Percentiles rank a stretch among this genome's conserved stretches.
phyloP scores from a whole-genome alignment of 1,284 basidiomycete genomes.

The Puccinia horiana region DNA sequence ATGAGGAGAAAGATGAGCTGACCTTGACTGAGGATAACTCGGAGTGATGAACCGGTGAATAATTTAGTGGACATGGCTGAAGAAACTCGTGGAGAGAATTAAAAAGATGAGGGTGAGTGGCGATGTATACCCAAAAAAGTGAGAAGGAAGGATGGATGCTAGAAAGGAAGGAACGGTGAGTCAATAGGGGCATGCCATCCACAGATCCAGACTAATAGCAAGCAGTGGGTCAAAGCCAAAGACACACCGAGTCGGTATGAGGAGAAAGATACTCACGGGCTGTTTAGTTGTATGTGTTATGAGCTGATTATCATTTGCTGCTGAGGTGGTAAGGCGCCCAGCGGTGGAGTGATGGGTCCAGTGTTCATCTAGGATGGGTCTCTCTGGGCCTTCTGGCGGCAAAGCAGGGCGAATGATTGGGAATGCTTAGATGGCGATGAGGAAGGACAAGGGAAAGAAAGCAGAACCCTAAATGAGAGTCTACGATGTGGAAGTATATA shows the following conservation, averaged over 20 bases:
- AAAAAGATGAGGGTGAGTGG: neutral
- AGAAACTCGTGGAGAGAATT: neutral
- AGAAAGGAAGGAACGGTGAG: neutral
- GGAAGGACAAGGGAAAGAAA: no score
- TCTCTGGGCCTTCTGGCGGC: neutral
- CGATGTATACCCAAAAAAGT: neutral
- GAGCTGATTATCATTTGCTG: neutral
- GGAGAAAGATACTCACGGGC: neutral
- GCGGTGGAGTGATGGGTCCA: neutral
- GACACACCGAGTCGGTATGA: neutral
- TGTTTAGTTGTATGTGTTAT: neutral
- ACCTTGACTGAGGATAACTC: slow-evolving; percentile 8
- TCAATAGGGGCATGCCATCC: neutral
- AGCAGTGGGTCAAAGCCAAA: neutral
- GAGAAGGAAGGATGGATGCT: neutral
- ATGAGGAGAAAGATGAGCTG: neutral
- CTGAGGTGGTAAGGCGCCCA: neutral
- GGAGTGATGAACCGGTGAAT: neutral
- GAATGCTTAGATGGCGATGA: no score
- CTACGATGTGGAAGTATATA: neutral
- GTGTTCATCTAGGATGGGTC: neutral
- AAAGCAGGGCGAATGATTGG: neutral
- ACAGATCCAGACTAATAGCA: neutral
- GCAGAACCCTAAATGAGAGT: no score
- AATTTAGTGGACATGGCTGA: neutral